These are phyloP conservation scores for Rhodotorula babjevae DNA, from an alignment of 768 basidiomycete genomes.

Conservation along the genomic window DNA sequence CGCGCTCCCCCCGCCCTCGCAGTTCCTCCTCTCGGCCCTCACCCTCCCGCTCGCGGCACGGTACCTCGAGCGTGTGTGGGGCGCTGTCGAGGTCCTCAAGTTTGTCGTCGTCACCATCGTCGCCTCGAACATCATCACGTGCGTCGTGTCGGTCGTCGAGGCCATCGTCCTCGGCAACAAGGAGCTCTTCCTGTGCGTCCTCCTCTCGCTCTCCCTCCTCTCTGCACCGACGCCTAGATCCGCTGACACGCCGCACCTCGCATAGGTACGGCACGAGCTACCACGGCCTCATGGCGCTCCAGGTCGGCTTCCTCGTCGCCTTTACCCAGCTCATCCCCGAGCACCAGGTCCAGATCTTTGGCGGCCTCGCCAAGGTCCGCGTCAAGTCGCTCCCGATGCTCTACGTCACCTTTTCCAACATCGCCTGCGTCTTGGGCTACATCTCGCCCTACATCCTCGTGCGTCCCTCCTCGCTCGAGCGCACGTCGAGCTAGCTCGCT, in stretches of 20 bases:
- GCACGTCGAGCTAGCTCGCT: neutral
- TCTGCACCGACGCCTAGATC: neutral
- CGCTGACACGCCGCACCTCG: neutral
- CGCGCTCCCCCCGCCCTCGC: slow-evolving; percentile 2
- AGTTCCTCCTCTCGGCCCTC: slow-evolving; percentile 74
- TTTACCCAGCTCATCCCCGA: slow-evolving; percentile 98
- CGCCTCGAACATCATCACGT: slow-evolving; percentile 79
- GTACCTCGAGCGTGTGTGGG: slow-evolving; percentile 94
- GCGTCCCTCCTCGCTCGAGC: slow-evolving; percentile 30
- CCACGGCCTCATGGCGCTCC: slow-evolving; percentile 87
- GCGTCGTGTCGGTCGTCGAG: slow-evolving; percentile 84
- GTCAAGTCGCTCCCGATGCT: slow-evolving; percentile 97
- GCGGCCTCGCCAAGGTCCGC: slow-evolving; percentile 66
- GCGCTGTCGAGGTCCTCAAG: slow-evolving; percentile 47
- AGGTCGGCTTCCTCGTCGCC: slow-evolving; percentile 82
- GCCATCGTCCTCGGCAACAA: slow-evolving; percentile 33
- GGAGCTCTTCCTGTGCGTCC: slow-evolving; percentile 36
- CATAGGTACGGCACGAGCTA: slow-evolving; percentile 79
- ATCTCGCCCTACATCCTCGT: slow-evolving; percentile 78
- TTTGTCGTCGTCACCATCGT: slow-evolving; percentile 71
- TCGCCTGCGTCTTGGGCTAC: slow-evolving; percentile 74
- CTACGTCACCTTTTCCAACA: slow-evolving; percentile 81
- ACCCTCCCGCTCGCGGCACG: slow-evolving; percentile 75
- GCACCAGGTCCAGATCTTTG: slow-evolving; percentile 90
- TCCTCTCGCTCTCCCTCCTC: neutral